Base-by-base conservation (phyloP, 208 protist genomes). In the Leishmania turanica region DNA sequence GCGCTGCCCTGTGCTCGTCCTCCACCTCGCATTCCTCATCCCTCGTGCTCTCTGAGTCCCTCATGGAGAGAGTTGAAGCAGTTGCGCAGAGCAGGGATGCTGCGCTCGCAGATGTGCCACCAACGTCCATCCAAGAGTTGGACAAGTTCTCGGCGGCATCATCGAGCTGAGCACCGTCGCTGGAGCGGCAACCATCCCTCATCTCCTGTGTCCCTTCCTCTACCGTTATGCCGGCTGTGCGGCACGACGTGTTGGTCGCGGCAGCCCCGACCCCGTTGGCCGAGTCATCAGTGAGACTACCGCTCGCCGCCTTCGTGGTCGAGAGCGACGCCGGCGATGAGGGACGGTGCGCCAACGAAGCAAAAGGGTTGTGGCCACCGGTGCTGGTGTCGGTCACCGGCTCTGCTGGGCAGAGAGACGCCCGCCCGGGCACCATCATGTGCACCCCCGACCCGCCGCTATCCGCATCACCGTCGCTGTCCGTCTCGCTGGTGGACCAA, bases 401-500 rank as follows among this genome's bases (percentile, higher is more conserved):
- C 17, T 40, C 65, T 45, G 31, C 65, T 40, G 65, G 65, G 37
- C 27, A 51, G 45, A 74, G 9, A 37, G 69, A 53, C 21, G 47
- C 8, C 34, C 27, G 45, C 69, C 27, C 5, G 5, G 37, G 45
- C 45, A 31, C 13, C 69, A 19, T 2, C 69, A 56, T 37, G 45
- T 17, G 27, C 40, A 34, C 37, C 42, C 56, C 53, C 6, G 40
- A 17, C 19, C 64, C 49, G 21, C 13, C 75, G 8, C 42, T 49
- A 3, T 80, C 70, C 13, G 13, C 47, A 3, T 49, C 60, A 40
- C 54, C 79, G 21, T 84, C 78, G 4, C 84, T 77, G 27, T 84
- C 77, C 4, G 53, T 75, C 47, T 80, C 80, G 77, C 85, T 84
- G 19, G 82, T 53, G 24, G 73, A 79, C 83, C 83, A 86, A 37